Evolutionary conservation across 2,329 filamentous ascomycete genomes (phyloP).

Genomic region (Stagonosporopsis vannaccii): DNA sequence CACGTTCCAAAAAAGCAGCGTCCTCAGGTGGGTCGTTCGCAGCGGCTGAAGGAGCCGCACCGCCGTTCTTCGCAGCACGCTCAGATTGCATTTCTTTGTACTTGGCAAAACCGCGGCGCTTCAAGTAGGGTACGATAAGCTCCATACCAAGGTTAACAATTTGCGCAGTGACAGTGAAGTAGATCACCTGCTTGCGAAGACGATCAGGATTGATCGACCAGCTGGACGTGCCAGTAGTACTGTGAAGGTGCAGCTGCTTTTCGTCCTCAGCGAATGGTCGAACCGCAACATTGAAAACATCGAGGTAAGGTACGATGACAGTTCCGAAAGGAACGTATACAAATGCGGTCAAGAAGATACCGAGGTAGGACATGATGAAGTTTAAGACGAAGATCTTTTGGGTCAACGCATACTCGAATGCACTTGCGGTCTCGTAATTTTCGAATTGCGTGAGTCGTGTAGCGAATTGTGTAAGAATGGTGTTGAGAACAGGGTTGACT

Average conservation of each 20-base stretch:
- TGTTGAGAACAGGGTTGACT: conserved; percentile 78
- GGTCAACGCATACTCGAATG: conserved; percentile 82
- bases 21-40: conserved; percentile 77
- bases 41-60: conserved; percentile 57
- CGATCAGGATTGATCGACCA: conserved; percentile 86
- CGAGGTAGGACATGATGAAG: conserved; percentile 94
- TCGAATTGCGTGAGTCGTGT: conserved; percentile 80
- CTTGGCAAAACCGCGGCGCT: conserved; percentile 78
- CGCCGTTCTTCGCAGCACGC: conserved; percentile 64
- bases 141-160: conserved; percentile 88
- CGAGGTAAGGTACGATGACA: conserved; percentile 82
- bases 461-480: conserved; percentile 77
- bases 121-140: conserved; percentile 82
- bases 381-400: conserved; percentile 95
- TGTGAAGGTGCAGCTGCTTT: conserved; percentile 65
- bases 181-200: conserved; percentile 90
- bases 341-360: conserved; percentile 85
- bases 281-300: conserved; percentile 79
- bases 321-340: conserved; percentile 92
- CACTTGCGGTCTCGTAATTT: conserved; percentile 89
- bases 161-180: conserved; percentile 93
- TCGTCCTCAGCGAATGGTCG: conserved; percentile 78
- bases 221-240: conserved; percentile 55
- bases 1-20: conserved; percentile 77
- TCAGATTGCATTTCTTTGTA: conserved; percentile 76